Evolutionary conservation across 106 monocot genomes (phyloP).

Genomic region (Gastrodia elata): DNA sequence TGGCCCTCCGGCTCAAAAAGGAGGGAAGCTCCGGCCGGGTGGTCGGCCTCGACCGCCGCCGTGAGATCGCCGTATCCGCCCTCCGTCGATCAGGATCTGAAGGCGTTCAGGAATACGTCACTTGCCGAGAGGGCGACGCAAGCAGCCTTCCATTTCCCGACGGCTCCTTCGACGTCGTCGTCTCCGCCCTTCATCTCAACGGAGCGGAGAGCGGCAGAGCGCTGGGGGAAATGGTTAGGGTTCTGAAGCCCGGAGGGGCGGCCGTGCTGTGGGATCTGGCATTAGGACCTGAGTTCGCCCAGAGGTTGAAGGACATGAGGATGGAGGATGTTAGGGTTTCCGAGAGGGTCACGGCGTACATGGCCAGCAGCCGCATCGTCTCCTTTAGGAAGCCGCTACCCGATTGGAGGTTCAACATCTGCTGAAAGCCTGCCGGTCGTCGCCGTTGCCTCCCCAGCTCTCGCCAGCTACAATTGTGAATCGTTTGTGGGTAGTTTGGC

Average conservation of each 20-base stretch:
- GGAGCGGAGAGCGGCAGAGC: conserved; percentile 36
- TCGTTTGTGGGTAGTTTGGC: neutral
- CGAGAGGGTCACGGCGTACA: conserved; percentile 36
- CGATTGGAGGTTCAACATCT: conserved; percentile 27
- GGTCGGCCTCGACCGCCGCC: conserved; percentile 41
- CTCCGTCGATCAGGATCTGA: conserved; percentile 41
- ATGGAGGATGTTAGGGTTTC: conserved; percentile 64
- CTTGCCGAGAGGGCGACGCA: conserved; percentile 62
- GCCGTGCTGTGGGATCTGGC: conserved; percentile 59
- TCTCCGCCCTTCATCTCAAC: conserved; percentile 40
- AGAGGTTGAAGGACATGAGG: conserved; percentile 40
- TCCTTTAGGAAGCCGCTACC: conserved; percentile 39
- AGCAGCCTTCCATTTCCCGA: conserved; percentile 44
- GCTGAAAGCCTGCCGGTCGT: conserved; percentile 1
- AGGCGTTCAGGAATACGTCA: conserved; percentile 70
- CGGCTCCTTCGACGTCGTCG: conserved; percentile 47
- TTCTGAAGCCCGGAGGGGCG: conserved; percentile 44
- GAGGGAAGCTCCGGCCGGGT: conserved; percentile 31
- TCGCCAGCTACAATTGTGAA: conserved; percentile 3
- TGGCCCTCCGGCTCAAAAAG: conserved; percentile 54
- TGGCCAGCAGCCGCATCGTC: conserved; percentile 46
- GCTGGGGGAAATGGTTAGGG: conserved; percentile 51
- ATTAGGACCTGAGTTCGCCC: conserved; percentile 25
- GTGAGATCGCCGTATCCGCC: conserved; percentile 34
- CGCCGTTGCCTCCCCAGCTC: neutral